Percentiles rank a stretch among this genome's conserved stretches.
Evolutionary conservation across 2,329 filamentous ascomycete species (phyloP).

Genomic region (Huntiella savannae): DNA sequence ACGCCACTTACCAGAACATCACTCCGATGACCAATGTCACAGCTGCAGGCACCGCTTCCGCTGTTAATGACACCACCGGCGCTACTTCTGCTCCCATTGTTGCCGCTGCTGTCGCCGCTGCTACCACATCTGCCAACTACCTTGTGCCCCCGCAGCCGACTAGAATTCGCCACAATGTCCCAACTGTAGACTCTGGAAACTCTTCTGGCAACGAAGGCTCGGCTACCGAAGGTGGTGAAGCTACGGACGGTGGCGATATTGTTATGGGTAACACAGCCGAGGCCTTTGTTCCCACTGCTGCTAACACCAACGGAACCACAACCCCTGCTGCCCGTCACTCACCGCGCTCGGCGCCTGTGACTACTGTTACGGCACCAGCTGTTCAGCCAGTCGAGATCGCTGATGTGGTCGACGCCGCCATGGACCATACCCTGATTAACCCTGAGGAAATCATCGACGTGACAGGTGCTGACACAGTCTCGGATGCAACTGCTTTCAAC

Average conservation of each 20-base stretch:
- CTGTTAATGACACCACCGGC: conserved; percentile 15
- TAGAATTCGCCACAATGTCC: conserved; percentile 27
- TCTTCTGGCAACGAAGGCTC: conserved; percentile 64
- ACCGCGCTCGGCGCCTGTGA: background rate
- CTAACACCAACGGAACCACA: background rate
- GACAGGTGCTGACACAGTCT: conserved; percentile 56
- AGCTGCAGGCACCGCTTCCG: conserved; percentile 55
- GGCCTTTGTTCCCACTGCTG: background rate
- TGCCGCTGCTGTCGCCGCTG: conserved; percentile 59
- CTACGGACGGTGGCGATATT: conserved; percentile 55
- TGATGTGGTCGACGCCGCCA: conserved; percentile 39
- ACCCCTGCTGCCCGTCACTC: background rate
- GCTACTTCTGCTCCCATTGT: conserved; percentile 55
- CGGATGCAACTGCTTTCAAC: conserved; percentile 79
- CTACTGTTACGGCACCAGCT: conserved; percentile 42
- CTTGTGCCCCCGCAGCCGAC: conserved; percentile 27
- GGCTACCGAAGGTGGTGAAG: conserved; percentile 57
- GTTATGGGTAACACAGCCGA: conserved; percentile 66
- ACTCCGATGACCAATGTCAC: conserved; percentile 59
- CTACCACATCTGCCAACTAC: conserved; percentile 35
- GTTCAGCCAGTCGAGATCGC: conserved; percentile 71
- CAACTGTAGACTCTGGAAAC: conserved; percentile 58
- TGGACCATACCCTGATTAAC: conserved; percentile 43
- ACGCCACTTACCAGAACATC: background rate
- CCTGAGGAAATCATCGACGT: conserved; percentile 39